phyloP scores from a whole-genome alignment of 108 stramenopile genomes.

The Discostella pseudostelligera region DNA sequence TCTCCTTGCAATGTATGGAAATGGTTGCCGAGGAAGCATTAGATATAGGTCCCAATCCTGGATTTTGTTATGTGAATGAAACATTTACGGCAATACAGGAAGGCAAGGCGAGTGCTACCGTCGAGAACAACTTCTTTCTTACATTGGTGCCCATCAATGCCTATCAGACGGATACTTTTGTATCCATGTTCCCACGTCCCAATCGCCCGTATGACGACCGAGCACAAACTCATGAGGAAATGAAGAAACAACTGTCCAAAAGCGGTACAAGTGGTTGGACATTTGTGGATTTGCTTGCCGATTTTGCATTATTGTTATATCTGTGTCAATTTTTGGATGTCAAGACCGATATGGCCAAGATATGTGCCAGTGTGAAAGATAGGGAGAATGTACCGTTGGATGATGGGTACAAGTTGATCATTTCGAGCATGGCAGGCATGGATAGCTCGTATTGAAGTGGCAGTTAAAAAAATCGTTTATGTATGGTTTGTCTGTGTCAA shows the following conservation, averaged over 20 bases:
- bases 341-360: conserved; percentile 74
- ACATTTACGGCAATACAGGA: conserved; percentile 98
- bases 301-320: conserved; percentile 92
- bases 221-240: conserved; percentile 73
- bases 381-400: conserved; percentile 70
- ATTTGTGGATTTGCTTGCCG: conserved; percentile 87
- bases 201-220: conserved; percentile 84
- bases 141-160: conserved; percentile 92
- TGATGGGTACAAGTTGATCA: conserved; percentile 92
- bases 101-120: conserved; percentile 87
- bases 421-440: conserved; percentile 84
- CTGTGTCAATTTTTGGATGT: conserved; percentile 82
- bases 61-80: conserved; percentile 87
- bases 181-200: conserved; percentile 78
- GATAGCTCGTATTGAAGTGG: conserved; percentile 55
- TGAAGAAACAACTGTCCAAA: conserved; percentile 85
- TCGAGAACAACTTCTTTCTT: conserved; percentile 96
- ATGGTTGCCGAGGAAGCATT: conserved; percentile 98
- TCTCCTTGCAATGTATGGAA: conserved; percentile 94
- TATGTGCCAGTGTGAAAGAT: conserved; percentile 81
- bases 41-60: conserved; percentile 79
- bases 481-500: too few species aligned
- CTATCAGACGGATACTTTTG: conserved; percentile 84
- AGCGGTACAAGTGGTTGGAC: conserved; percentile 89
- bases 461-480: too few species aligned